Base-by-base conservation (phyloP, 2,329 filamentous ascomycete species). In the Trichocomaceae sp. region DNA sequence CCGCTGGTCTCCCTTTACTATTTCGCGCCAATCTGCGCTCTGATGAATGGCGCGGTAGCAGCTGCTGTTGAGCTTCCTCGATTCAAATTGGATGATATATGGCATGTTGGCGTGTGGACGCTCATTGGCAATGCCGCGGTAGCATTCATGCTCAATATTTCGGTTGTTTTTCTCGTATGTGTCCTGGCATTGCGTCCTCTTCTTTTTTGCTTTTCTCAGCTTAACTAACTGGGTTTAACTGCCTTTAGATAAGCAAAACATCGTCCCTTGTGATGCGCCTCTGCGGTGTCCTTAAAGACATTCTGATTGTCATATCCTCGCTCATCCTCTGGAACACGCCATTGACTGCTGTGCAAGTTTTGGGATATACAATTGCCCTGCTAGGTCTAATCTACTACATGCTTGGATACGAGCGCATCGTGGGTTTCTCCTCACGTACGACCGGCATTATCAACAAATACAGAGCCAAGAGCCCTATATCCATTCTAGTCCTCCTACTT, bases 1-100 rank as follows among this genome's bases (percentile, higher is more conserved):
- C 88, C 89, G 29, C 80, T 95, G 37, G 88, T 93, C 57, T 89
- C 87, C 31, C 80, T 95, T 19, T 95, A 95, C 79, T 95, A 95
- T 77, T 95, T 89, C 66, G 89, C 89, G 1, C 89, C 89, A 5
- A 84, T 90, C 46, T 95, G 89, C 71, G 86, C 88, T 46, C 72
- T 85, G 63, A 90, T 90, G 84, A 95, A 93, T 73, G 76, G 86
- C 53, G 63, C 86, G 33, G 82, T 89, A 35, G 83, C 86, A 57
- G 68, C 88, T 56, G 76, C 86, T 60, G 77, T 82, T 19, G 88
- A 95, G 72, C 68, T 86, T 2, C 82, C 82, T 35, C 75, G 68
- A 31, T 82, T 95, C 72, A 78, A 82, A 47, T 77, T 84, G 72
- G 79, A 75, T 37, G 84, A 91, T 62, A 73, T 90, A 58, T 77